A percentile compares a stretch with the other conserved stretches of the same genome.
Evolutionary conservation across 2,329 filamentous ascomycete species (phyloP).

Genomic region (Aureobasidium leucospermi): DNA sequence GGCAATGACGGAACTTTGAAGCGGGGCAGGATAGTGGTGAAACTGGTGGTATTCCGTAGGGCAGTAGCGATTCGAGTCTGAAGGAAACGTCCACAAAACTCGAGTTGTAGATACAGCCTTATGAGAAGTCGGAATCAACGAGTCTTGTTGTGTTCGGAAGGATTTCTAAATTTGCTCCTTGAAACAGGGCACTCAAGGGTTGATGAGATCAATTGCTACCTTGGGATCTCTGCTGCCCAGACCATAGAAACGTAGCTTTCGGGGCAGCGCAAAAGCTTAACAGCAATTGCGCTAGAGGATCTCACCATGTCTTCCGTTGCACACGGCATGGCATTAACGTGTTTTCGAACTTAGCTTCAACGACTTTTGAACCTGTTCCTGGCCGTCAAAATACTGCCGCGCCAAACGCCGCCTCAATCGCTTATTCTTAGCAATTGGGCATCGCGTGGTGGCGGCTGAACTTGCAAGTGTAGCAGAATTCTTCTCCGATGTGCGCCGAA

Average conservation of each 20-base stretch:
- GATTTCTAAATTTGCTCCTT: constrained; percentile 9
- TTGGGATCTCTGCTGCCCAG: neutral
- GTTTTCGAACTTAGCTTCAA: neutral
- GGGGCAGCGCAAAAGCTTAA: neutral
- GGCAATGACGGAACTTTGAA: neutral
- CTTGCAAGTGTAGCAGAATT: no score
- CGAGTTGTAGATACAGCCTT: neutral
- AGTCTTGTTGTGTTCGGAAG: neutral
- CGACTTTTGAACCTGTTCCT: neutral
- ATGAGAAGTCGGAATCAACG: neutral
- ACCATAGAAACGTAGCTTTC: neutral
- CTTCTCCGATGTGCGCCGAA: no score
- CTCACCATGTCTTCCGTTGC: neutral
- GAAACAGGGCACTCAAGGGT: neutral
- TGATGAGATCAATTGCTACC: neutral
- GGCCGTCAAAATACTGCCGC: neutral
- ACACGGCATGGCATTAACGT: neutral
- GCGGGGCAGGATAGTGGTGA: neutral
- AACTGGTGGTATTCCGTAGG: neutral
- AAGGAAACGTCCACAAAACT: neutral
- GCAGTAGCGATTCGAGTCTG: neutral
- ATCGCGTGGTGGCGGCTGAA: no score
- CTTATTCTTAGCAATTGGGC: neutral
- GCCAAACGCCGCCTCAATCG: neutral
- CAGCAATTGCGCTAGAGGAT: neutral